Base-by-base conservation (phyloP, 106 monocot species). In the Vanilla planifolia region DNA sequence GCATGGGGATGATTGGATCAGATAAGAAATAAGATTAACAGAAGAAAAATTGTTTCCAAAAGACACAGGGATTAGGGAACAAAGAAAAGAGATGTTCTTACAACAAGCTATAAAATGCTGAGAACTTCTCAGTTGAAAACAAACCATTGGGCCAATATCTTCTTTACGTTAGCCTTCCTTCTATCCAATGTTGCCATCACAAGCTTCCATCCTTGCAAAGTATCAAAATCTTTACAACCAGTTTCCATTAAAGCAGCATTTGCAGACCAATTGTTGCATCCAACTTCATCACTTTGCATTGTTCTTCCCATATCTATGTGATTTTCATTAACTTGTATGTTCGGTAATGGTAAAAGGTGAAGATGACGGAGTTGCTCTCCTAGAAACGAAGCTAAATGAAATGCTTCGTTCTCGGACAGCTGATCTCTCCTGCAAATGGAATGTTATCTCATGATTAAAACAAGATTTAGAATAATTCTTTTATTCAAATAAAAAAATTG, bases 371-470 rank as follows among this genome's bases (percentile, higher is more conserved):
- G 63, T 61, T 88, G 84, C n/a, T 70, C 79, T 50, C 96, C 96
- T 72, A 98, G 67, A 73, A 85, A 98, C 23, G 96, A 79, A 66
- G 91, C 91, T 48, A 98, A 57, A 73, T 81, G 52, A 7, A 82
- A 60, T 44, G 63, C 39, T 62, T 98, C 96, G 65, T 70, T 71
- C 66, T 56, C 47, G 15, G 81, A 63, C 35, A 98, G 51, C 41
- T 2, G 40, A 26, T 92, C 85, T 69, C 88, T 81, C 78, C 96
- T 98, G 84, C 59, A 81, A 80, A 63, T 4, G 61, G 13, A 62
- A 63, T 7, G 71, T 26, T 50, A n/a, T n/a, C n/a, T n/a, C n/a
- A n/a, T n/a, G n/a, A n/a, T n/a, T n/a, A n/a, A n/a, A n/a, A n/a
- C n/a, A n/a, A n/a, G n/a, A n/a, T n/a, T n/a, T n/a, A n/a, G n/a